Base-by-base conservation (phyloP, 306 rosid species). In the Vicia sativa region DNA sequence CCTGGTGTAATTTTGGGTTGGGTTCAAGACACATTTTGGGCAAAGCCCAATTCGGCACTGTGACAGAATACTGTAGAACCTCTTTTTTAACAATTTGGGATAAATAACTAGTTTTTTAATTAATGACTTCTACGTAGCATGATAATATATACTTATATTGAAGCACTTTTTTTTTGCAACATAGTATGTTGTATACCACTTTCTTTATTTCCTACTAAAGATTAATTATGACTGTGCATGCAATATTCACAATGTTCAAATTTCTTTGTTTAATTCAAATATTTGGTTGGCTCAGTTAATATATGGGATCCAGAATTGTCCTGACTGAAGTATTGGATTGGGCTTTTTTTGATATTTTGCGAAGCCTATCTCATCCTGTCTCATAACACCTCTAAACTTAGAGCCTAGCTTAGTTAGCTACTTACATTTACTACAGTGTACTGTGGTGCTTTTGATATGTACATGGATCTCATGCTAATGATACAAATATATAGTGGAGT, bases 381-480 rank as follows among this genome's bases (percentile, higher is more conserved):
- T 34, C 14, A 4, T 25, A 6, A 19, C 39, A 41, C 71, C 21
- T 11, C 56, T 73, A 18, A 26, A n/a, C 56, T 13, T 73, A 60
- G 15, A 60, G 10, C 46, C 46, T 10, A 34, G 46, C 70, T 18
- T 28, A 28, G 7, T 25, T 62, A 48, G 59, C 62, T 44, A 9
- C 26, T 18, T 43, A 53, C 9, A 44, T 70, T 43, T 63, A 50
- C 62, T 60, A 53, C 43, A 23, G 31, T 16, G 57, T 50, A 63
- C 37, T 41, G 43, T 23, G 70, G 38, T 72, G 9, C 54, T 25
- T 56, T 15, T 59, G 39, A 42, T 23, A 50, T 44, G 46, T 67
- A 16, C n/a, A 38, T 72, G 43, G 45, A 78, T 28, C 11, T 38
- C 50, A 67, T 50, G 74, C 59, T 59, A 65, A 49, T 39, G 45